phyloP scores from a whole-genome alignment of 306 rosid species.

The Castanospermum australe region DNA sequence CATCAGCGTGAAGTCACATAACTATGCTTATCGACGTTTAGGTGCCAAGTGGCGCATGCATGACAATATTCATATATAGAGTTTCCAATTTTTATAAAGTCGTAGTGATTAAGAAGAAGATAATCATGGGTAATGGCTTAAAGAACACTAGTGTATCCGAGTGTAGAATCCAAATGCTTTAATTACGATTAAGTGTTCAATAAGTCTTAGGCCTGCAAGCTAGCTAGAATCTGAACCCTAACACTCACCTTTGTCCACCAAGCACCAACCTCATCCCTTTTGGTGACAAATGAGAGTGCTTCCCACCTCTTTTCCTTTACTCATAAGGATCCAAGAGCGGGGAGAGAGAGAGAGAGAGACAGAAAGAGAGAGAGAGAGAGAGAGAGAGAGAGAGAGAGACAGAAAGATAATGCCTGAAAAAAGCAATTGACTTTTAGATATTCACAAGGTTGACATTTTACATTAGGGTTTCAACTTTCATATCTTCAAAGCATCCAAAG shows the following conservation, averaged over 20 bases:
- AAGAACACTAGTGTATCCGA: conserved; percentile 39
- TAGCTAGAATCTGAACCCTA: conserved; percentile 33
- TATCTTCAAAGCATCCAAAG: conserved; percentile 61
- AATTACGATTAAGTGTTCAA: conserved; percentile 44
- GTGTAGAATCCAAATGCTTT: conserved; percentile 42
- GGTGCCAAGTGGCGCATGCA: conserved; percentile 31
- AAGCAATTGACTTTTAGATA: conserved; percentile 66
- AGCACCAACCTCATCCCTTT: conserved; percentile 56
- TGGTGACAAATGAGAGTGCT: conserved; percentile 71
- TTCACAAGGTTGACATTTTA: conserved; percentile 84
- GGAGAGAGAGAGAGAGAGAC: not conserved
- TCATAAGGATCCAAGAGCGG: conserved; percentile 68
- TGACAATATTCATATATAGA: not conserved
- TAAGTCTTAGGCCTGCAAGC: conserved; percentile 47
- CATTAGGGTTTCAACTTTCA: conserved; percentile 7
- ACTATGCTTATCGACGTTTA: conserved; percentile 10
- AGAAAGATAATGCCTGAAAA: conserved; percentile 35
- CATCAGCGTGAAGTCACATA: conserved; percentile 42
- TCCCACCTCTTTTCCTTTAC: conserved; percentile 88
- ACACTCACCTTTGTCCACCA: conserved; percentile 43
- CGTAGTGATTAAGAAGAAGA: conserved; percentile 22
- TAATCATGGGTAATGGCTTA: conserved; percentile 38
- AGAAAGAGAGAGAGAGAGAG: not conserved
- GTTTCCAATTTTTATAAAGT: conserved; percentile 24
- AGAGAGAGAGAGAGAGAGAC: not conserved